A percentile compares a stretch with the other conserved stretches of the same genome.
Evolutionary conservation across 345 rosid genomes (phyloP).

Genomic region (Citrus cavaleriei): DNA sequence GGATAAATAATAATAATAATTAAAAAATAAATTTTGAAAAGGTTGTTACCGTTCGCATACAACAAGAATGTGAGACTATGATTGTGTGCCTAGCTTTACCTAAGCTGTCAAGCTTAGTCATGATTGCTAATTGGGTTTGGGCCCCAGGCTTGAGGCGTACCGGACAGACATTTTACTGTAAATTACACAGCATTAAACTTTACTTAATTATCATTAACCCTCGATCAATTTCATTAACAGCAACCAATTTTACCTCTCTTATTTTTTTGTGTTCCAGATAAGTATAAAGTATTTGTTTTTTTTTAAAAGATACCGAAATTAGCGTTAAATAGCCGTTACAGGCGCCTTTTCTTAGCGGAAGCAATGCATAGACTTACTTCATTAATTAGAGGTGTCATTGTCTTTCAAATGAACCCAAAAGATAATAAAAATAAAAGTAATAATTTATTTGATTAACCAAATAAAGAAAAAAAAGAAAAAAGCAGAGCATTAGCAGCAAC

Average conservation of each 20-base stretch:
- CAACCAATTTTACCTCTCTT: not conserved
- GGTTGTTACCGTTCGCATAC: constrained; percentile 19
- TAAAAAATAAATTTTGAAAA: not conserved
- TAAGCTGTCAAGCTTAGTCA: constrained; percentile 34
- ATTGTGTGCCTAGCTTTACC: constrained; percentile 40
- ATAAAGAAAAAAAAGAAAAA: not conserved
- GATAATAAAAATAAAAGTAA: not conserved
- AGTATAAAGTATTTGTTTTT: no score
- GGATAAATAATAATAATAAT: not conserved
- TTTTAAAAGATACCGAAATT: not conserved
- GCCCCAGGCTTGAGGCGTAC: constrained; percentile 17
- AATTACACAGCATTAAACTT: not conserved
- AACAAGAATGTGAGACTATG: constrained; percentile 41
- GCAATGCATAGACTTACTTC: not conserved
- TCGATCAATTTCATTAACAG: not conserved
- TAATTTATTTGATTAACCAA: not conserved
- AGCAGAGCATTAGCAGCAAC: not conserved
- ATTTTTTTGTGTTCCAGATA: no score
- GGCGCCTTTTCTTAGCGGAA: not conserved
- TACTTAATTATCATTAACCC: not conserved
- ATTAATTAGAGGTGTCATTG: not conserved
- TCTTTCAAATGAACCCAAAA: no score
- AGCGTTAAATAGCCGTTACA: constrained; percentile 9
- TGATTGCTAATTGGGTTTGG: constrained; percentile 37
- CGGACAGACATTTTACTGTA: not conserved